Conservation (phyloP, 2,329 filamentous ascomycete species). For the Botrytis deweyae region DNA sequence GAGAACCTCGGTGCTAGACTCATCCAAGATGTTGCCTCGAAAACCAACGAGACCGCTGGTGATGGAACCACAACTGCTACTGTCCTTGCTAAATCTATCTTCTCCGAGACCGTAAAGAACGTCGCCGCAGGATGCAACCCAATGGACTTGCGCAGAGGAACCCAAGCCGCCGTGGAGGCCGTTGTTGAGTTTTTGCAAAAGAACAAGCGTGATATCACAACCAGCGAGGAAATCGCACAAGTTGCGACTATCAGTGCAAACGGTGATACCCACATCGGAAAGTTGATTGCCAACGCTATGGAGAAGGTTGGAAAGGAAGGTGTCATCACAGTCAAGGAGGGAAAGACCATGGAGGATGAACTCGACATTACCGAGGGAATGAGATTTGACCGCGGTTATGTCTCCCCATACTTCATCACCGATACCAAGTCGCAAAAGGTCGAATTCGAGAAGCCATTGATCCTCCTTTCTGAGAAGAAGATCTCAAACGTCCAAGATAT, state of each 20-base stretch:
- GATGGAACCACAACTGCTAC: slow-evolving; percentile 98
- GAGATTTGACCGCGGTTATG: slow-evolving; percentile 98
- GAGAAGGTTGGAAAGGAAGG: slow-evolving; percentile 99
- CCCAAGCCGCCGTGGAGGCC: slow-evolving; percentile 91
- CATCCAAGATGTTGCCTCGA: slow-evolving; percentile 95
- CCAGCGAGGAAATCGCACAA: slow-evolving; percentile 93
- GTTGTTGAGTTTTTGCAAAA: slow-evolving; percentile 91
- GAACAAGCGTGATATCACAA: slow-evolving; percentile 98
- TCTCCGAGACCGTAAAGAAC: slow-evolving; percentile 99
- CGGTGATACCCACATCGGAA: slow-evolving; percentile 90
- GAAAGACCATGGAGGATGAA: slow-evolving; percentile 97
- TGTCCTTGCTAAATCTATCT: slow-evolving; percentile 94
- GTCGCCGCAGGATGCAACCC: slow-evolving; percentile 99
- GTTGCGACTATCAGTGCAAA: slow-evolving; percentile 98
- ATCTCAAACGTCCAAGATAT: slow-evolving; percentile 99
- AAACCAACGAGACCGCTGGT: slow-evolving; percentile 98
- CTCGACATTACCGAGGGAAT: slow-evolving; percentile 99
- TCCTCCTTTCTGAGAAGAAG: slow-evolving; percentile 99
- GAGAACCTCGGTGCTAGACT: slow-evolving; percentile 98
- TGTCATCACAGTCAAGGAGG: slow-evolving; percentile 99
- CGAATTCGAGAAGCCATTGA: slow-evolving; percentile 98
- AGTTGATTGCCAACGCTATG: slow-evolving; percentile 97
- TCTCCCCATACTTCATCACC: slow-evolving; percentile 99
- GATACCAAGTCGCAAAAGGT: slow-evolving; percentile 98
- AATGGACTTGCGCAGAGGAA: slow-evolving; percentile 96